Evolutionary conservation across 331 rosid genomes (phyloP).

Genomic region (Quercus tomentella): DNA sequence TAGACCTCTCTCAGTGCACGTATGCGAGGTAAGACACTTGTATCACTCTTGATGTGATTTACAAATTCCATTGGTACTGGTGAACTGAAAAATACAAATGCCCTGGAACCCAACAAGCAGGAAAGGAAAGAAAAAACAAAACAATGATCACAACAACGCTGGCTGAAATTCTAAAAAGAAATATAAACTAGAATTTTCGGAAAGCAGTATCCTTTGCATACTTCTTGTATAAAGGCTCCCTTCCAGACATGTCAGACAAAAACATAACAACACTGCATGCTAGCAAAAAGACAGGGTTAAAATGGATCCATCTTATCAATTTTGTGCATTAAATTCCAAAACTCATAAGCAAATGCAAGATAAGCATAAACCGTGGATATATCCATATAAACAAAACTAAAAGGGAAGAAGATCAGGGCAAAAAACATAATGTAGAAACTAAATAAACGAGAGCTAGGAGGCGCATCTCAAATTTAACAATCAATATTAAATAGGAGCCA

Average conservation of each 20-base stretch:
- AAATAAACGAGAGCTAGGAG: not conserved
- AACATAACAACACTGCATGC: conserved; percentile 92
- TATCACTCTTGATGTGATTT: conserved; percentile 77
- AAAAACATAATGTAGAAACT: not conserved
- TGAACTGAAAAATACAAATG: conserved; percentile 80
- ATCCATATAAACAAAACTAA: not conserved
- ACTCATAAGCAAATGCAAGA: no score
- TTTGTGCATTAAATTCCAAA: not conserved
- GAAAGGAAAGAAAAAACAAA: conserved; percentile 7
- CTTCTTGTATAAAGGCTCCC: conserved; percentile 94
- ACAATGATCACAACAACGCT: conserved; percentile 16
- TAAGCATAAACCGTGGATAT: not conserved
- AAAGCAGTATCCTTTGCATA: conserved; percentile 38
- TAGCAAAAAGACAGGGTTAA: conserved; percentile 58
- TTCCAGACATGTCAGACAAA: conserved; percentile 98
- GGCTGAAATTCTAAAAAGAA: conserved; percentile 2
- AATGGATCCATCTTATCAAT: conserved; percentile 22
- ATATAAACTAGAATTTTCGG: not conserved
- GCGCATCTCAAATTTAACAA: not conserved
- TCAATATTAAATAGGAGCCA: not conserved
- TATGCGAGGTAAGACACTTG: conserved; percentile 94
- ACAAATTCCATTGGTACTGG: conserved; percentile 75
- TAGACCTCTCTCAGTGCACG: conserved; percentile 87
- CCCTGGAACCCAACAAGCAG: conserved; percentile 41
- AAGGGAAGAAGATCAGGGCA: not conserved